Conservation (phyloP, 495 filamentous ascomycete species). For the Xylaria sp. region DNA sequence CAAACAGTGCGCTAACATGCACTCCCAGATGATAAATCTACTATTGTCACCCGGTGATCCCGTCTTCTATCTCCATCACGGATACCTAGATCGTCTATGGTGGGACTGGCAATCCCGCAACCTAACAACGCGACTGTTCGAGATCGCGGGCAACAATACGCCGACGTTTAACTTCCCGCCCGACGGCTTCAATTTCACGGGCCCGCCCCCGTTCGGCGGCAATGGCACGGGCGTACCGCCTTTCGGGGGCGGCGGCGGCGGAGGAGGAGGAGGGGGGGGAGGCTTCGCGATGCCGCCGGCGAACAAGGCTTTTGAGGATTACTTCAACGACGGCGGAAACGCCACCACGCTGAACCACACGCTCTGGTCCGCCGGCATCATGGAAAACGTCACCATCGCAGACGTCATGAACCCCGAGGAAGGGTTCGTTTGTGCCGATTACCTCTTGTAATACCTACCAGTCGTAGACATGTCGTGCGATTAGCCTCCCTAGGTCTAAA, state of each 20-base stretch:
- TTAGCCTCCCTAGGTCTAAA: too few species aligned
- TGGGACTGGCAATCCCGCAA: constrained; percentile 55
- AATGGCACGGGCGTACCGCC: background rate
- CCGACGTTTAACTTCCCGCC: background rate
- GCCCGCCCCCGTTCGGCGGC: background rate
- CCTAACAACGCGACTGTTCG: constrained; percentile 35
- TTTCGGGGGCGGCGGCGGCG: background rate
- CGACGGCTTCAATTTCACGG: background rate
- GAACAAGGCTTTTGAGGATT: constrained; percentile 37
- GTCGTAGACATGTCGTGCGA: background rate
- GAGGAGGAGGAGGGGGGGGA: constrained; percentile 17
- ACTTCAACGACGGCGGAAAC: constrained; percentile 42
- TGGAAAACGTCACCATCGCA: constrained; percentile 40
- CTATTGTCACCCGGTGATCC: constrained; percentile 51
- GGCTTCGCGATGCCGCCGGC: constrained; percentile 21
- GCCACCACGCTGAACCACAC: constrained; percentile 45
- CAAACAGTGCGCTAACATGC: background rate
- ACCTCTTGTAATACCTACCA: constrained; percentile 4
- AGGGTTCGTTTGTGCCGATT: constrained; percentile 43
- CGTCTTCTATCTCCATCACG: constrained; percentile 60
- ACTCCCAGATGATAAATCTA: constrained; percentile 41
- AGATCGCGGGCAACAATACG: constrained; percentile 42
- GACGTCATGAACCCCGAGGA: constrained; percentile 48
- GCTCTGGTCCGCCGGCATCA: constrained; percentile 37
- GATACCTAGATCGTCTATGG: constrained; percentile 59